phyloP scores from a whole-genome alignment of 2,329 filamentous ascomycete genomes.

The Teratosphaeria gauchensis region DNA sequence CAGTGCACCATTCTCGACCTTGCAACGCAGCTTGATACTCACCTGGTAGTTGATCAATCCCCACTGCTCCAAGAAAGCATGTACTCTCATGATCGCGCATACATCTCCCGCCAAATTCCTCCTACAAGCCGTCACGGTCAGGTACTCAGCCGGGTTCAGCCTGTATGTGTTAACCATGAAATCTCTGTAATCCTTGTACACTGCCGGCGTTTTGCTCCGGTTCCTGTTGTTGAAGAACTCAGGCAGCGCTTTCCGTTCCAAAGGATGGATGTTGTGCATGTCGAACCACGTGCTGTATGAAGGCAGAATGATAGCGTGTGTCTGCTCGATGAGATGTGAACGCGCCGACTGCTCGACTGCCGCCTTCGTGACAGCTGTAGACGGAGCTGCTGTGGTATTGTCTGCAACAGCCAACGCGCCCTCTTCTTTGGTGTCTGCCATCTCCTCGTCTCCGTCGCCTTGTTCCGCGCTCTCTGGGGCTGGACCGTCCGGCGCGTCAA shows the following conservation, averaged over 20 bases:
- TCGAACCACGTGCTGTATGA: conserved; percentile 99
- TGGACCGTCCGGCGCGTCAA: conserved; percentile 47
- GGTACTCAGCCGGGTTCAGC: conserved; percentile 87
- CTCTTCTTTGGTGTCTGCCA: conserved; percentile 52
- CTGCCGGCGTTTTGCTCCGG: conserved; percentile 90
- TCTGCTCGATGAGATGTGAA: conserved; percentile 85
- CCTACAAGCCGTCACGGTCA: conserved; percentile 92
- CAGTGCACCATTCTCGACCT: conserved; percentile 1
- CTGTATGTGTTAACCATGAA: conserved; percentile 99
- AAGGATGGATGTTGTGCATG: conserved; percentile 82
- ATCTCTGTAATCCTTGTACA: conserved; percentile 98
- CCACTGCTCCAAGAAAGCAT: conserved; percentile 97
- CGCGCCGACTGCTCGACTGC: conserved; percentile 76
- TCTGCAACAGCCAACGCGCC: conserved; percentile 15
- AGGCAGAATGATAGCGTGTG: conserved; percentile 88
- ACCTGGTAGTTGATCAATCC: conserved; percentile 98
- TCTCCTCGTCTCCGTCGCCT: conserved; percentile 26
- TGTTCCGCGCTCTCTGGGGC: conserved; percentile 25
- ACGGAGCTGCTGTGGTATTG: conserved; percentile 30
- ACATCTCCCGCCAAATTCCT: conserved; percentile 94
- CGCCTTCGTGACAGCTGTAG: conserved; percentile 60
- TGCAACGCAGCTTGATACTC: neutral
- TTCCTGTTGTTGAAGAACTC: conserved; percentile 99
- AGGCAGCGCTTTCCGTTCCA: conserved; percentile 88
- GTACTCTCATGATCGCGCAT: conserved; percentile 97